A percentile compares a stretch with the other conserved stretches of the same genome.
Evolutionary conservation across 345 rosid genomes (phyloP).

Genomic region (Citrus inodora): DNA sequence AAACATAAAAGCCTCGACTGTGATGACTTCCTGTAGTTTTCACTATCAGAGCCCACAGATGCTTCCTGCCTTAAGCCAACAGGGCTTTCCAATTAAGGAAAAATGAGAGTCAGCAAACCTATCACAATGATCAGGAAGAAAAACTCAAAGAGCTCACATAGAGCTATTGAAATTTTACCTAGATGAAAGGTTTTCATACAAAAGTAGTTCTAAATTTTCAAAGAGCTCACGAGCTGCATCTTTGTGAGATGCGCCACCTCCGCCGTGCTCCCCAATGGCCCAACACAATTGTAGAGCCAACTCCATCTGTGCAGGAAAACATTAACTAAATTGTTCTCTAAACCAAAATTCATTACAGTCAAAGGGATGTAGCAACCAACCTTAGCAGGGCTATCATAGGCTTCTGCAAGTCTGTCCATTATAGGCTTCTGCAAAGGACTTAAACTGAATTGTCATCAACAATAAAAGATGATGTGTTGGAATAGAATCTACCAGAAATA

Average conservation of each 20-base stretch:
- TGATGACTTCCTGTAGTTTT: conserved; percentile 47
- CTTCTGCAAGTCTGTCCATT: conserved; percentile 91
- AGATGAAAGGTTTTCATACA: conserved; percentile 87
- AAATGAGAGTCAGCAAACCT: neutral
- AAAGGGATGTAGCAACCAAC: conserved; percentile 34
- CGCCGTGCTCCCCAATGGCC: conserved; percentile 98
- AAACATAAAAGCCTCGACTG: conserved; percentile 93
- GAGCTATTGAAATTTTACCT: conserved; percentile 43
- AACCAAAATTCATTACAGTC: neutral
- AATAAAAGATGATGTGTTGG: neutral
- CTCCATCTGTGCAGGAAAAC: conserved; percentile 48
- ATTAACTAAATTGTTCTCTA: neutral
- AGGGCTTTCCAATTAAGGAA: conserved; percentile 47
- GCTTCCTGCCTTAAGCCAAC: conserved; percentile 74
- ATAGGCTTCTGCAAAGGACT: conserved; percentile 78
- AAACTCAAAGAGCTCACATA: neutral
- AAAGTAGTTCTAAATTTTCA: conserved; percentile 86
- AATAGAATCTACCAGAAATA: conserved; percentile 3
- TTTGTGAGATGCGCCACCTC: conserved; percentile 81
- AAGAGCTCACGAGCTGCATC: conserved; percentile 97
- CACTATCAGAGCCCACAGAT: conserved; percentile 30
- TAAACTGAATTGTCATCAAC: conserved; percentile 1
- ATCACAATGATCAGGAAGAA: neutral
- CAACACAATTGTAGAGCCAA: conserved; percentile 92
- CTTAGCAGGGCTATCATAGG: conserved; percentile 86